Conservation (phyloP, 2,329 filamentous ascomycete species). For the Penicillium occitanis region DNA sequence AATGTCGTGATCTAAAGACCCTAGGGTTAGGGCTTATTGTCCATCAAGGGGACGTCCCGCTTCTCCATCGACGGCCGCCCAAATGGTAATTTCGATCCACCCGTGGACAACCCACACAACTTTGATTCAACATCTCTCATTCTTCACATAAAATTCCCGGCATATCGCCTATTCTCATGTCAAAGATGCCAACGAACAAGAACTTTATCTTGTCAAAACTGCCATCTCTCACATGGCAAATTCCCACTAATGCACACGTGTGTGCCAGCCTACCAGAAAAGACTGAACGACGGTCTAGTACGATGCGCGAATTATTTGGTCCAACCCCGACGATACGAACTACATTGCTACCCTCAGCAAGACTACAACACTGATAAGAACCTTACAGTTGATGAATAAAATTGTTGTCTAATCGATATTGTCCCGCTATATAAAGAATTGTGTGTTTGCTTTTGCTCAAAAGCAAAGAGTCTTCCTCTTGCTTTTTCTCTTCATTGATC, state of each 20-base stretch:
- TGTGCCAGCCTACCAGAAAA: background rate
- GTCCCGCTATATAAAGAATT: background rate
- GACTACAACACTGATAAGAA: conserved; percentile 1
- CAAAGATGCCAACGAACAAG: background rate
- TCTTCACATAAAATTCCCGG: background rate
- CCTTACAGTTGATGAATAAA: background rate
- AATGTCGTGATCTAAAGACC: background rate
- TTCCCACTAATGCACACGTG: conserved; percentile 12
- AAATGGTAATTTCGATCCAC: conserved; percentile 5
- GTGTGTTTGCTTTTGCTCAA: background rate
- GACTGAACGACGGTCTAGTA: background rate
- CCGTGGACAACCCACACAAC: background rate
- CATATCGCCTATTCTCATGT: background rate
- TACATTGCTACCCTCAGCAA: background rate
- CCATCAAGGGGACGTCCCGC: background rate
- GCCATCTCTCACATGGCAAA: background rate
- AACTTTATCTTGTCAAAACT: background rate
- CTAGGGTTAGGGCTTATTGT: background rate
- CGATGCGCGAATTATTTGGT: conserved; percentile 14
- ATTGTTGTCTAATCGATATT: background rate
- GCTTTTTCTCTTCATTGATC: background rate
- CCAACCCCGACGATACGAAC: conserved; percentile 1
- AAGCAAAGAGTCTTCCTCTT: background rate
- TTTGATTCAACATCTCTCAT: background rate
- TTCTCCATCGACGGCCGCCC: background rate